Base-by-base conservation (phyloP, 768 basidiomycete genomes). In the Tylopilus cervinicoccineus region DNA sequence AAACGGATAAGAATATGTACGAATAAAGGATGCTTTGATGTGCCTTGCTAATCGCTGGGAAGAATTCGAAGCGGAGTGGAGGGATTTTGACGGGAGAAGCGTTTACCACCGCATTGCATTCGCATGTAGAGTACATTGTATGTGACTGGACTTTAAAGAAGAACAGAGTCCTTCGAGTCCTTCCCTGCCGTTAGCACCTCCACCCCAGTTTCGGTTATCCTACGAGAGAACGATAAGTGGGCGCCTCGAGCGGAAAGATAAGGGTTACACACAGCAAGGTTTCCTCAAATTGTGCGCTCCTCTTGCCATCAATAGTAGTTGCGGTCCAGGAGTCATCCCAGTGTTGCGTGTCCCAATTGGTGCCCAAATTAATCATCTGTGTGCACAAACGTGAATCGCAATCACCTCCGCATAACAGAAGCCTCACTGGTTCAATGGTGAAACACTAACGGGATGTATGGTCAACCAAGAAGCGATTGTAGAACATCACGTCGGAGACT, bases 271-370 rank as follows among this genome's bases (percentile, higher is more conserved):
- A 94, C 93, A 99, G 68, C 29, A 99, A 72, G 1, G 95, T 97
- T 61, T 99, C 96, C 66, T 99, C 96, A 63, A 97, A 99, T 62
- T 99, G 96, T 2, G 96, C 96, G 51, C 90, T 93, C 47, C 79
- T 75, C 65, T 87, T 88, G 20, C 93, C 95, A 68, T 97, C 95
- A 12, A 78, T 68, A 5, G 96, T 99, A 19, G 87, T 91, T 2
- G 94, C 92, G 3, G 95, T 98, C 95, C 95, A 98, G 62, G 92
- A 85, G 66, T 95, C 93, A 27, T 86, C 86, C 93, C 93, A 93
- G 63, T 93, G 90, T 19, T 84, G 74, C 46, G 81, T 79, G 26
- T 79, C 79, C 83, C 86, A 88, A 53, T 75, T 81, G 43, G 76
- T 75, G 6, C 94, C 94, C 17, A 91, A 66, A 66, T 97, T 97